These are phyloP conservation scores for Abrus pulchellus DNA, from an alignment of 306 rosid genomes.

Conservation along the genomic window DNA sequence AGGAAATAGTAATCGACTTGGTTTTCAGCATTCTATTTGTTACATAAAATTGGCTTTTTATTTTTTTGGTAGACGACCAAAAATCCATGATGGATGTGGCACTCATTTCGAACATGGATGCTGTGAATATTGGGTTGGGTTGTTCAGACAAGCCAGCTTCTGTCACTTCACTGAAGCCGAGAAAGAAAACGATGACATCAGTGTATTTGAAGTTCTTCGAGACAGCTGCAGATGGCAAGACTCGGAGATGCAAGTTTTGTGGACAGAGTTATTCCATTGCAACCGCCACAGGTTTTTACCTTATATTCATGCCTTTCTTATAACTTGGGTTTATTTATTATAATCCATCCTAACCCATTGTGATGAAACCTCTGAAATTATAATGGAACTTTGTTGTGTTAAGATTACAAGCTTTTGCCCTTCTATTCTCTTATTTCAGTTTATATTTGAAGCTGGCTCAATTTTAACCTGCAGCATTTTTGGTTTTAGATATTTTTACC, in stretches of 20 bases:
- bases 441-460: conserved; percentile 25
- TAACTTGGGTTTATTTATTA: background rate
- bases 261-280: conserved; percentile 95
- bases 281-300: conserved; percentile 83
- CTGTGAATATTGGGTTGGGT: conserved; percentile 69
- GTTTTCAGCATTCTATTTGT: conserved; percentile 20
- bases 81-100: conserved; percentile 81
- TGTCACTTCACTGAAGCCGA: conserved; percentile 66
- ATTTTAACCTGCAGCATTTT: conserved; percentile 1
- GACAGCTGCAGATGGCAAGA: conserved; percentile 88
- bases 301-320: conserved; percentile 22
- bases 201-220: conserved; percentile 93
- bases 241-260: conserved; percentile 93
- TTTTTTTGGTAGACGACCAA: conserved; percentile 63
- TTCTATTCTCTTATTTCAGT: conserved; percentile 18
- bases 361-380: conserved; percentile 15
- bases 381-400: background rate
- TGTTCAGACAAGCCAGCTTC: conserved; percentile 77
- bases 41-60: background rate
- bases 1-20: background rate
- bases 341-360: conserved; percentile 1
- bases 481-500: conserved; percentile 23
- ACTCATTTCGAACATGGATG: conserved; percentile 68
- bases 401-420: conserved; percentile 40
- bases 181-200: conserved; percentile 98